phyloP scores from a whole-genome alignment of 2,329 filamentous ascomycete species.

The Fusarium chlamydosporum region DNA sequence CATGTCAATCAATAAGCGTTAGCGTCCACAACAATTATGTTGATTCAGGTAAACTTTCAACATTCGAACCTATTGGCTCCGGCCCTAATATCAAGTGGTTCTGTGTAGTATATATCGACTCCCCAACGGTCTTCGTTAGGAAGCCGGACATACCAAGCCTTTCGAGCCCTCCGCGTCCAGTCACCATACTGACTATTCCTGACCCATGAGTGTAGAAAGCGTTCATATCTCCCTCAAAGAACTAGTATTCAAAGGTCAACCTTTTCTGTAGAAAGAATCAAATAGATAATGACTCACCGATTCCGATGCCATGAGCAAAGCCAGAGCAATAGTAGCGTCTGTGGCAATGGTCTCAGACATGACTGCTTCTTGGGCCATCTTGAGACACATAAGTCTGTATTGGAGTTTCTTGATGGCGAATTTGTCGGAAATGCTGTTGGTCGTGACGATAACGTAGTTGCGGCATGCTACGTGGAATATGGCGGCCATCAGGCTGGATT shows the following conservation, averaged over 20 bases:
- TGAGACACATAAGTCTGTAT: conserved; percentile 13
- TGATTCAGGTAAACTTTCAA: too few species aligned
- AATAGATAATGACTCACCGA: too few species aligned
- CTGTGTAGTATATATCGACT: conserved; percentile 11
- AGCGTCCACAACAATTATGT: too few species aligned
- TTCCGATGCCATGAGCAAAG: conserved; percentile 28
- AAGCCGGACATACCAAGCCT: conserved; percentile 27
- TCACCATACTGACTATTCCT: conserved; percentile 29
- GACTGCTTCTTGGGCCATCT: conserved; percentile 25
- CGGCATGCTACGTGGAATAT: conserved; percentile 40
- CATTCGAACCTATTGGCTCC: neutral
- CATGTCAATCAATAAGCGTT: too few species aligned
- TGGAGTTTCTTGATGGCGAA: conserved; percentile 13
- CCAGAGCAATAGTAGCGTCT: conserved; percentile 22
- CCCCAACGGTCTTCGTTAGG: conserved; percentile 19
- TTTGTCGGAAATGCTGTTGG: conserved; percentile 11
- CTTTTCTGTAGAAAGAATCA: too few species aligned
- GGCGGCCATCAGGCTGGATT: conserved; percentile 33
- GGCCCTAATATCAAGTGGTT: conserved; percentile 13
- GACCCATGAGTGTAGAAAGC: conserved; percentile 12
- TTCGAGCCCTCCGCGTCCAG: conserved; percentile 11
- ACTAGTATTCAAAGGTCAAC: neutral
- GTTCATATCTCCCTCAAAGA: conserved; percentile 25
- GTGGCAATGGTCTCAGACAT: conserved; percentile 6
- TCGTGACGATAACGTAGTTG: conserved; percentile 29